Base-by-base conservation (phyloP, 2,329 filamentous ascomycete genomes). In the Hirsutella rhossiliensis region DNA sequence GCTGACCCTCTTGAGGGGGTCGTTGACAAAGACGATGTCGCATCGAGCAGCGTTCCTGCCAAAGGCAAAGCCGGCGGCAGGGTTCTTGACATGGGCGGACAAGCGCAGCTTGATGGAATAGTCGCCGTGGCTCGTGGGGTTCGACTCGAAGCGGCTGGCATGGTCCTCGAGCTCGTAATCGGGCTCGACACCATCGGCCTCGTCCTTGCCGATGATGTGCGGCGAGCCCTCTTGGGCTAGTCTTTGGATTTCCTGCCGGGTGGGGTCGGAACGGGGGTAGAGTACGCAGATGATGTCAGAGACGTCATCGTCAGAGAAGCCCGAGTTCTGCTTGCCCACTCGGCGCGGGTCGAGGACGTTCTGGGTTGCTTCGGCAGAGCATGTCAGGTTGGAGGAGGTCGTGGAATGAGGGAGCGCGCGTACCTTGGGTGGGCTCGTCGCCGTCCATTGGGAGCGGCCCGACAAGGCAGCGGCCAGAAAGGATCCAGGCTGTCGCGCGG, bases 281-380 rank as follows among this genome's bases (percentile, higher is more conserved):
- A 97, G 74, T 45, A 96, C 80, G 64, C 88, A 94, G 51, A 95
- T 78, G 53, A 96, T 87, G 63, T 96, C 89, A 48, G 86, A 78
- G 41, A 92, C 76, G 60, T 95, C 89, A 51, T 85, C 76, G 52
- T 89, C 82, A 43, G 76, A 82, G 48, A 96, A 80, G 45, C 86
- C 87, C 36, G 87, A 92, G 59, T 87, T 85, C 62, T 87, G 84
- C 59, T 82, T 74, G 45, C 87, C 87, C 48, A 85, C 61, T 44
- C 87, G 80, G 49, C 87, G 78, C 36, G 87, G 87, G 60, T 96
- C 88, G 51, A 88, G 68, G 55, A 84, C 78, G 58, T 50, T 49
- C 45, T 54, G 51, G 31, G 52, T 54, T 40, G 53, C 53, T 50
- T 39, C 12, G 42, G 12, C 11, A 40, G 9, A 18, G n/a, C 27